Percentiles rank a stretch among this genome's conserved stretches.
These are phyloP conservation scores for Metschnikowia noctiluminum DNA, from an alignment of 805 yeast genomes.

Conservation along the genomic window DNA sequence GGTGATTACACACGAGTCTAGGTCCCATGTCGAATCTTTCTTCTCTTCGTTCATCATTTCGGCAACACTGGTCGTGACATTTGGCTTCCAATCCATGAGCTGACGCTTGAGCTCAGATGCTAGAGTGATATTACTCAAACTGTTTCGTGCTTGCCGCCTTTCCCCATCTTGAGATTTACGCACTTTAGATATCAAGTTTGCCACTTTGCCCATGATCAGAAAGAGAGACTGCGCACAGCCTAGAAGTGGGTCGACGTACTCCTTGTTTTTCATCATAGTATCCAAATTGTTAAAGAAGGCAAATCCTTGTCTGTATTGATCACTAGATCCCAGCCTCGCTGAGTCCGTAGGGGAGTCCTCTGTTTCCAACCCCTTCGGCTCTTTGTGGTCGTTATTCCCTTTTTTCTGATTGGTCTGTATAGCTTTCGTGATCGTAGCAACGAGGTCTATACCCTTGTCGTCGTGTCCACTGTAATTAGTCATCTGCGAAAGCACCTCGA, in stretches of 20 bases:
- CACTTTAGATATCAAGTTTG: constrained; percentile 50
- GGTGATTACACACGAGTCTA: constrained; percentile 59
- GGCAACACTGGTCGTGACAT: constrained; percentile 33
- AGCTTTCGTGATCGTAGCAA: constrained; percentile 38
- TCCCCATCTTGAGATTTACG: constrained; percentile 31
- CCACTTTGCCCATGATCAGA: constrained; percentile 62
- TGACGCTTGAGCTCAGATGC: constrained; percentile 56
- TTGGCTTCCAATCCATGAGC: constrained; percentile 56
- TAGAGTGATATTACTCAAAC: constrained; percentile 45
- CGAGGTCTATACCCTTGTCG: constrained; percentile 40
- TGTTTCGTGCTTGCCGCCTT: constrained; percentile 26
- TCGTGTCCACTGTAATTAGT: constrained; percentile 50
- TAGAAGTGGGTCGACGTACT: constrained; percentile 57
- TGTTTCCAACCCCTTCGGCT: constrained; percentile 1
- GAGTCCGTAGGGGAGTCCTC: constrained; percentile 19
- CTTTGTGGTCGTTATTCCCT: constrained; percentile 3
- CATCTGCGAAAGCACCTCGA: constrained; percentile 65
- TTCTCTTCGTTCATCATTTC: constrained; percentile 28
- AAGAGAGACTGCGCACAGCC: constrained; percentile 67
- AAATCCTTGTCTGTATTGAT: constrained; percentile 9
- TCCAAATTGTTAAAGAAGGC: constrained; percentile 41
- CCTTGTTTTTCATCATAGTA: constrained; percentile 31
- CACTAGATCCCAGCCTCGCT: constrained; percentile 22
- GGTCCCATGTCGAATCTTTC: constrained; percentile 41
- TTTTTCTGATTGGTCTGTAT: constrained; percentile 23